Evolutionary conservation across 2,329 filamentous ascomycete genomes (phyloP).

Genomic region (Scytalidium sp.): DNA sequence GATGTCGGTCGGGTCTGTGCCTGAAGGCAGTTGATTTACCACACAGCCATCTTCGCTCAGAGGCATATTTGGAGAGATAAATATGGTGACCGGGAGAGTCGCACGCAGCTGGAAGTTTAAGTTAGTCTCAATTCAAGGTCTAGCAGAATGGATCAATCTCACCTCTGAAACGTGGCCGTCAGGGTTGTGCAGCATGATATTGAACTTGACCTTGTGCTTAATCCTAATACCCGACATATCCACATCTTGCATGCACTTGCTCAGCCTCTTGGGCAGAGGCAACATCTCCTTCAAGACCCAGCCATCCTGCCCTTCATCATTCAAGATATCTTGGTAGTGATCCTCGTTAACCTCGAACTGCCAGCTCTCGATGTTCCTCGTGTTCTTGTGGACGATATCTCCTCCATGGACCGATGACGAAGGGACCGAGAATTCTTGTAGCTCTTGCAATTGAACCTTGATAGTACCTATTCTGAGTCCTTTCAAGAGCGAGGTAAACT

Average conservation of each 20-base stretch:
- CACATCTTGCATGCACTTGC: conserved; percentile 83
- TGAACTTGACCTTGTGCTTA: conserved; percentile 87
- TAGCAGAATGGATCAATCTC: conserved; percentile 25
- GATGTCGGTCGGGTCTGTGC: conserved; percentile 44
- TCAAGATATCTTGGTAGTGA: conserved; percentile 67
- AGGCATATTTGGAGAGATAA: conserved; percentile 91
- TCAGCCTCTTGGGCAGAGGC: conserved; percentile 77
- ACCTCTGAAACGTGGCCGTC: conserved; percentile 93
- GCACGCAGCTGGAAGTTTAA: conserved; percentile 64
- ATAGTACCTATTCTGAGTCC: conserved; percentile 83
- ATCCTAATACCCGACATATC: conserved; percentile 88
- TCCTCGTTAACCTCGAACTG: conserved; percentile 52
- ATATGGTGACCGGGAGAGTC: conserved; percentile 85
- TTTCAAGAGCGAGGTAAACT: conserved; percentile 84
- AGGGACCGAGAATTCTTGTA: conserved; percentile 62
- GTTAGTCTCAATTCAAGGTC: conserved; percentile 6
- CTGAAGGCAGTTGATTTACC: conserved; percentile 54
- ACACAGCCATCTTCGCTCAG: conserved; percentile 86
- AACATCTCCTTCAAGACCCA: conserved; percentile 59
- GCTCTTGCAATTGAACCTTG: conserved; percentile 75
- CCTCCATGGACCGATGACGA: conserved; percentile 20
- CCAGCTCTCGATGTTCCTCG: conserved; percentile 63
- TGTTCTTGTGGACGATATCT: conserved; percentile 48
- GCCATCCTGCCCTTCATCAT: conserved; percentile 64
- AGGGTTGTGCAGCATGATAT: conserved; percentile 87